phyloP scores from a whole-genome alignment of 2,329 filamentous ascomycete genomes.

The Leptographium procerum region DNA sequence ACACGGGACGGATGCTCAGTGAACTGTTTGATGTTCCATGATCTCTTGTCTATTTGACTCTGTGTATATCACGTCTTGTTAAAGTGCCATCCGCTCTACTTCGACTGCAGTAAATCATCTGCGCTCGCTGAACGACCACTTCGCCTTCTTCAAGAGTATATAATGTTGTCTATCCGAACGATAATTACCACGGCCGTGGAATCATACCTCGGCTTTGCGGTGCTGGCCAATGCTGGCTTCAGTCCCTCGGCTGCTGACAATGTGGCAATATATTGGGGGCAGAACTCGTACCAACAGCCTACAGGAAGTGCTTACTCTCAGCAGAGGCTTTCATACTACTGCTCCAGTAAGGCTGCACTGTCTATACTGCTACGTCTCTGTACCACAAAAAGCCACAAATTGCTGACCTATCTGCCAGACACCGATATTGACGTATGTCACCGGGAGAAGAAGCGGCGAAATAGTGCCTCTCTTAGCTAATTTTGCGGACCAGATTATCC shows the following conservation, averaged over 20 bases:
- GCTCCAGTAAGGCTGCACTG: slow-evolving; percentile 34
- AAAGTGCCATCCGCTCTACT: not conserved
- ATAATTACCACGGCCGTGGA: slow-evolving; percentile 4
- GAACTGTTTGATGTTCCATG: not conserved
- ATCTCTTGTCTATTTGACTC: not conserved
- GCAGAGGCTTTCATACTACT: slow-evolving; percentile 46
- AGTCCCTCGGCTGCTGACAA: slow-evolving; percentile 36
- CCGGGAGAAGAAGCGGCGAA: not conserved
- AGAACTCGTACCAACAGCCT: slow-evolving; percentile 46
- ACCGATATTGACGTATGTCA: not conserved
- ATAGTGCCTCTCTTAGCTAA: not conserved
- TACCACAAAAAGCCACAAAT: not conserved
- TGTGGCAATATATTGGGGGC: slow-evolving; percentile 59
- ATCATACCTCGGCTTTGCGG: slow-evolving; percentile 6
- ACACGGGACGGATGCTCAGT: not conserved
- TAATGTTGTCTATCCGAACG: not conserved
- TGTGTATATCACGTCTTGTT: not conserved
- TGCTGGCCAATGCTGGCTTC: slow-evolving; percentile 27
- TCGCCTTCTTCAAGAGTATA: not conserved
- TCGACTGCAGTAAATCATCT: too few relatives aligned
- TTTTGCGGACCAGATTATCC: slow-evolving; percentile 40
- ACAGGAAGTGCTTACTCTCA: slow-evolving; percentile 35
- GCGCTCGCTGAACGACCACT: not conserved
- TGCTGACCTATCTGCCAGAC: not conserved
- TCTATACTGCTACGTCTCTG: not conserved